phyloP scores from a whole-genome alignment of 116 monocot genomes.

The Phalaenopsis hybrid region DNA sequence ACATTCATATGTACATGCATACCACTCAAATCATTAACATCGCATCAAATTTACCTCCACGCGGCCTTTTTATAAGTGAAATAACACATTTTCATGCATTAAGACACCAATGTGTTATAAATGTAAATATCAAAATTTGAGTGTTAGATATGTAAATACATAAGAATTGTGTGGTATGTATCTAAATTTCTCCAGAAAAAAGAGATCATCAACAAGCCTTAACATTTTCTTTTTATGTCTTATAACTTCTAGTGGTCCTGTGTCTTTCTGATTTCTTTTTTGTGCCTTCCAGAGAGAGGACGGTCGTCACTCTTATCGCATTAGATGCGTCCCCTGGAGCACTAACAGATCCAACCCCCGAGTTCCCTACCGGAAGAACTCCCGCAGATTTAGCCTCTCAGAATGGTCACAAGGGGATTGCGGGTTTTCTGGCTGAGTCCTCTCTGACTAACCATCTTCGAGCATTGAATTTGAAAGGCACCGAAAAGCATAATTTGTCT shows the following conservation, averaged over 20 bases:
- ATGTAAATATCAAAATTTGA: too few species aligned
- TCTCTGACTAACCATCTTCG: constrained; percentile 81
- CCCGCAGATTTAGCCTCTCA: constrained; percentile 89
- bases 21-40: too few species aligned
- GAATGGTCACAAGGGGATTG: constrained; percentile 98
- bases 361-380: constrained; percentile 82
- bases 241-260: not conserved
- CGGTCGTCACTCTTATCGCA: constrained; percentile 53
- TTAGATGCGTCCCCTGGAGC: constrained; percentile 70
- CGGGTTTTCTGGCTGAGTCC: constrained; percentile 89
- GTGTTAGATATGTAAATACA: too few species aligned
- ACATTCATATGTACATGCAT: too few species aligned
- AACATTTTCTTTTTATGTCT: not conserved
- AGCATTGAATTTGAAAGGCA: constrained; percentile 65
- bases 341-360: constrained; percentile 86
- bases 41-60: too few species aligned
- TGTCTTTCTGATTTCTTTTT: constrained; percentile 1
- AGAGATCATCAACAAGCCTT: too few species aligned
- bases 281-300: constrained; percentile 56
- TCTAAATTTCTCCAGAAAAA: too few species aligned
- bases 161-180: too few species aligned
- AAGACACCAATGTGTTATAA: too few species aligned
- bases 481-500: constrained; percentile 16
- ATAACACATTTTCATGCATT: too few species aligned
- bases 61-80: too few species aligned